phyloP scores from a whole-genome alignment of 169 alveolate genomes.

The Cryptosporidium viatorum region DNA sequence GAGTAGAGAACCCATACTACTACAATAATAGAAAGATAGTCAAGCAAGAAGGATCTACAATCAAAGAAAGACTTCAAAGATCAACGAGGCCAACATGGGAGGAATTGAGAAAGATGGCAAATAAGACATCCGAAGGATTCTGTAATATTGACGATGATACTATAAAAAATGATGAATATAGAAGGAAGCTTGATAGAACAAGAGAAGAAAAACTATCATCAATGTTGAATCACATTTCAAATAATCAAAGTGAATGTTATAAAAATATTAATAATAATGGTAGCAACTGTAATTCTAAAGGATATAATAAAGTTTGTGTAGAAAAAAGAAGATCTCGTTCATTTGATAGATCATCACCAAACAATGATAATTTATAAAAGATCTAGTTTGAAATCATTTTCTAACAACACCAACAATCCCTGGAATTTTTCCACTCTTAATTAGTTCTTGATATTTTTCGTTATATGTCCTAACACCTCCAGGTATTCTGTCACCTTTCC shows the following conservation, averaged over 20 bases:
- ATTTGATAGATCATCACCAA: constrained; percentile 67
- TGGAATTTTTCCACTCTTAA: constrained; percentile 82
- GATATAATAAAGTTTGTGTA: neutral
- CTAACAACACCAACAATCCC: constrained; percentile 78
- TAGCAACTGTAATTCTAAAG: neutral
- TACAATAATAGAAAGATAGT: constrained; percentile 30
- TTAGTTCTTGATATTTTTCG: constrained; percentile 82
- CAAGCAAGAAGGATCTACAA: constrained; percentile 45
- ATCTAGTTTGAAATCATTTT: neutral
- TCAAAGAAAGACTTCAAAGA: constrained; percentile 52
- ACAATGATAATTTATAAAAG: constrained; percentile 7
- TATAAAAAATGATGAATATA: constrained; percentile 41
- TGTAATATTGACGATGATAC: neutral
- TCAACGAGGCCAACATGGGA: constrained; percentile 76
- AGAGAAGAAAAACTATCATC: constrained; percentile 52
- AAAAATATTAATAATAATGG: neutral
- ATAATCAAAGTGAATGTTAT: neutral
- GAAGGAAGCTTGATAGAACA: constrained; percentile 15
- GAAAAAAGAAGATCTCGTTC: constrained; percentile 42
- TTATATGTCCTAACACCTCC: constrained; percentile 78
- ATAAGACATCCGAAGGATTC: constrained; percentile 11
- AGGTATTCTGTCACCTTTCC: constrained; percentile 29
- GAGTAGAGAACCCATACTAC: constrained; percentile 56
- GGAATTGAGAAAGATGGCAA: constrained; percentile 32
- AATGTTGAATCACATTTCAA: constrained; percentile 16